Base-by-base conservation (phyloP, 2,329 filamentous ascomycete species). In the Fusarium floridanum region DNA sequence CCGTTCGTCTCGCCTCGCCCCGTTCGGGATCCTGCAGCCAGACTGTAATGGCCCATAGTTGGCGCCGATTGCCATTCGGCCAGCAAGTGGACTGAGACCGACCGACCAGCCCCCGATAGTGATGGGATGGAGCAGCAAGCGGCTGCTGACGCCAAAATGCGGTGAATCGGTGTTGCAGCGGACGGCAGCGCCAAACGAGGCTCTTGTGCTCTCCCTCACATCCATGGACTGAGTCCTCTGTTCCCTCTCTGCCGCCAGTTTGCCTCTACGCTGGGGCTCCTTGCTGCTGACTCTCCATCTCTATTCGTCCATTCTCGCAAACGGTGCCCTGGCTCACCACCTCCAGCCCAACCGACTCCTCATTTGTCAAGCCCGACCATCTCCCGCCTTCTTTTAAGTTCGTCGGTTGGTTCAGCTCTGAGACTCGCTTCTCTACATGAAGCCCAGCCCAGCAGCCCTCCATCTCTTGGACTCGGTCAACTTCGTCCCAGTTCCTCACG, bases 101-200 rank as follows among this genome's bases (percentile, higher is more conserved):
- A 53, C 24, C 48, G 48, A 53, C 67, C 73, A 75, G 71, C 64
- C 68, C 56, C 72, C 69, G 75, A 77, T 64, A 63, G 69, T 68
- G 57, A 75, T 67, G 34, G 34, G 34, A 74, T 66, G 67, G 71
- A 68, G 67, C 76, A 64, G 16, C 67, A 53, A 55, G 50, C 27
- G 50, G 50, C 61, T 72, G 74, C 72, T 72, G 70, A 71, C 70
- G 73, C 70, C 77, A 79, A 79, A 79, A 78, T 79, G 77, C 77
- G 77, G 77, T 79, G 77, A 79, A 79, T 78, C 70, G 59, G 61
- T 61, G 50, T 61, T 69, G 62, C 61, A 71, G 63, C 64, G 67
- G 57, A 73, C 64, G 53, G 69, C 64, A 68, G 64, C 71, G 67
- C 64, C 64, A 71, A 50, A 70, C 59, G 72, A 74, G 75, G 71